Conservation (phyloP, 2,329 filamentous ascomycete species). For the Thielaviopsis populi region DNA sequence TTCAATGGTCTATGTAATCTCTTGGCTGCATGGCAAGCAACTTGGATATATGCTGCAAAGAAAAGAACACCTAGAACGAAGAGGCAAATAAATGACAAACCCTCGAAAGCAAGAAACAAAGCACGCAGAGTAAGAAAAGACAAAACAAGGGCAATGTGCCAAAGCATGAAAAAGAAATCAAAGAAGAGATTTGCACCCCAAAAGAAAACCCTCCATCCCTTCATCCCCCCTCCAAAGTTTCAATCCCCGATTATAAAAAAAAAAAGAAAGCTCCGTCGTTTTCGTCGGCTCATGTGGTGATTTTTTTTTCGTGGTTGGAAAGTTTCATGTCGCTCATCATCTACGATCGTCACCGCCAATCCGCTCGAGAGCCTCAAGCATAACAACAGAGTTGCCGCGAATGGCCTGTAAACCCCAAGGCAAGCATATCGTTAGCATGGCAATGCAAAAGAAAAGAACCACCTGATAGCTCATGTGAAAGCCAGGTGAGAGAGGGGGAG, state of each 20-base stretch:
- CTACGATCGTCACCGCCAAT: conserved; percentile 46
- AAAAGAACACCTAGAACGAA: neutral
- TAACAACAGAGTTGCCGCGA: conserved; percentile 93
- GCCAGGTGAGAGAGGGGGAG: neutral
- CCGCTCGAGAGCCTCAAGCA: conserved; percentile 72
- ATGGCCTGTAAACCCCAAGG: conserved; percentile 59
- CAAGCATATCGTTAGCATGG: conserved; percentile 20
- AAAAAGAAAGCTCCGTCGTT: neutral
- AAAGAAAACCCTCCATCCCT: neutral
- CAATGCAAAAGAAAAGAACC: neutral
- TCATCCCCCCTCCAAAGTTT: neutral
- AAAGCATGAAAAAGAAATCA: conserved; percentile 2
- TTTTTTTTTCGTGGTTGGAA: neutral
- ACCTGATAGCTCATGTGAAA: too few species aligned
- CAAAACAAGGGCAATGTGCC: conserved; percentile 1
- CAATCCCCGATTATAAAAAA: neutral
- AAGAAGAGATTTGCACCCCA: neutral
- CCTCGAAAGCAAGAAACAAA: neutral
- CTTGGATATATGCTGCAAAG: conserved; percentile 2
- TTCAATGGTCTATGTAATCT: neutral
- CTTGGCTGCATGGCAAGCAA: neutral
- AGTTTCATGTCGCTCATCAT: conserved; percentile 22
- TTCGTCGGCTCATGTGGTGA: neutral
- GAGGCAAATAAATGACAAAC: neutral
- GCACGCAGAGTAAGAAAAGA: neutral